These are phyloP conservation scores for Calophaca sinica DNA, from an alignment of 306 rosid genomes.

Conservation along the genomic window DNA sequence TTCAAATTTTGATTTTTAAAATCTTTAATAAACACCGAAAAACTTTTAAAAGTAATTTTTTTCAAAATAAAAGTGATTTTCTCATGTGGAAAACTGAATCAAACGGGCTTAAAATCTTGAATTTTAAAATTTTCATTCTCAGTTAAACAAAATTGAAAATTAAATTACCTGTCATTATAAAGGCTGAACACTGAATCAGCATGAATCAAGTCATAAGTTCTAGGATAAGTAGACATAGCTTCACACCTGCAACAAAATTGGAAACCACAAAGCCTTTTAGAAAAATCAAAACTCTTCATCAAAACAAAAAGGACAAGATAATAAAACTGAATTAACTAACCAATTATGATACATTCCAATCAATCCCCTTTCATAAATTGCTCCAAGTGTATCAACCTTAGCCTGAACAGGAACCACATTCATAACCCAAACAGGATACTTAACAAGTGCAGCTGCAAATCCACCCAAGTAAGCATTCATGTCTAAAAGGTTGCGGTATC, in stretches of 20 bases:
- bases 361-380: slow-evolving; percentile 73
- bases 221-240: slow-evolving; percentile 94
- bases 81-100: too few relatives aligned
- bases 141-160: too few relatives aligned
- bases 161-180: slow-evolving; percentile 70
- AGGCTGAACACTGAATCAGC: slow-evolving; percentile 81
- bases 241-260: slow-evolving; percentile 72
- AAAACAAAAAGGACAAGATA: not conserved
- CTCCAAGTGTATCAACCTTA: slow-evolving; percentile 72
- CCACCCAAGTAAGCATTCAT: slow-evolving; percentile 92
- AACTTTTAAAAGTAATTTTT: too few relatives aligned
- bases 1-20: too few relatives aligned
- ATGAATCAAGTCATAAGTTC: slow-evolving; percentile 86
- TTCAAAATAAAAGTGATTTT: too few relatives aligned
- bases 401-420: slow-evolving; percentile 78
- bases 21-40: too few relatives aligned
- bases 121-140: too few relatives aligned
- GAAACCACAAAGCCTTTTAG: slow-evolving; percentile 14
- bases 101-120: too few relatives aligned
- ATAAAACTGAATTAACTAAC: slow-evolving; percentile 43
- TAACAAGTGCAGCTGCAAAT: slow-evolving; percentile 70
- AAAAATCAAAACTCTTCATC: not conserved
- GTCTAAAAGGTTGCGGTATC: slow-evolving; percentile 80
- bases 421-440: slow-evolving; percentile 89
- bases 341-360: slow-evolving; percentile 88